Conservation (phyloP, 805 yeast species). For the Lachancea meyersii region DNA sequence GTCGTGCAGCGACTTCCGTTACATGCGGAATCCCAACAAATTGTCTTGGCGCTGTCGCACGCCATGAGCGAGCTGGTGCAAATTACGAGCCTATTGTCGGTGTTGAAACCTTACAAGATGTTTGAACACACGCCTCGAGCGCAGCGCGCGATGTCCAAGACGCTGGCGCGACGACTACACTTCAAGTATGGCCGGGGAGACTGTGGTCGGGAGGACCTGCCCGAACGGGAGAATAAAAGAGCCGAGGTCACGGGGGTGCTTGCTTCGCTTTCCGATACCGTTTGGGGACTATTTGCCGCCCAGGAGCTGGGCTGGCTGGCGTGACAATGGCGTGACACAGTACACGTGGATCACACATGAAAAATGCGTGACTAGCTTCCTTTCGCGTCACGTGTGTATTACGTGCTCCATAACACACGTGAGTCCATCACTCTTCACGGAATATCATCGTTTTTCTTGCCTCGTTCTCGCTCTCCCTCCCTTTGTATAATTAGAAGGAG, state of each 20-base stretch:
- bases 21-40: constrained; percentile 17
- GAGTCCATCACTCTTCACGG: too few species aligned
- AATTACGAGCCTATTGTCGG: constrained; percentile 25
- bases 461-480: too few species aligned
- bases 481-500: too few species aligned
- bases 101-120: constrained; percentile 29
- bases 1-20: constrained; percentile 21
- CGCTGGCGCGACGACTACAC: background rate
- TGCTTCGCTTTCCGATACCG: constrained; percentile 17
- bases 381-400: background rate
- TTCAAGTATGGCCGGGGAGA: background rate
- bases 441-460: too few species aligned
- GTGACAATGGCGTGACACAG: too few species aligned
- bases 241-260: background rate
- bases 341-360: too few species aligned
- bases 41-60: constrained; percentile 29
- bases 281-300: constrained; percentile 30
- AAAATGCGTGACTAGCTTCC: too few species aligned
- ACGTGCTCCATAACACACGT: too few species aligned
- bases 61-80: constrained; percentile 32
- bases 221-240: background rate
- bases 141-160: background rate
- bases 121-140: constrained; percentile 16
- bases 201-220: background rate
- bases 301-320: constrained; percentile 31